These are phyloP conservation scores for Pythium monospermum DNA, from an alignment of 352 stramenopile species.

Conservation along the genomic window DNA sequence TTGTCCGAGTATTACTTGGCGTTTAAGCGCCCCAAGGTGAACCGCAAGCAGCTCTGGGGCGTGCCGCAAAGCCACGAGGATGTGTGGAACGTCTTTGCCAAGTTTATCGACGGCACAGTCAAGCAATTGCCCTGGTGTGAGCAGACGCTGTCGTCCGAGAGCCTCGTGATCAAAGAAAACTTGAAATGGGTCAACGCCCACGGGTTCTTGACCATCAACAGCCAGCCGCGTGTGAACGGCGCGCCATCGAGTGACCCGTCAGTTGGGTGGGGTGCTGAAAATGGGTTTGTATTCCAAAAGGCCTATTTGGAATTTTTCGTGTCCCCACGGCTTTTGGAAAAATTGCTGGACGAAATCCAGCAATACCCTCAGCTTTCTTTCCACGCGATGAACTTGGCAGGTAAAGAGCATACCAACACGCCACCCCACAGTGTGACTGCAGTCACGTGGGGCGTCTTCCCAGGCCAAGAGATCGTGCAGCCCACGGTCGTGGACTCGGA, in stretches of 20 bases:
- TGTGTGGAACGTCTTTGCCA: conserved; percentile 94
- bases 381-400: conserved; percentile 65
- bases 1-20: conserved; percentile 93
- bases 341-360: conserved; percentile 47
- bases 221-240: conserved; percentile 88
- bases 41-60: conserved; percentile 76
- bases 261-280: conserved; percentile 94
- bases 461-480: conserved; percentile 90
- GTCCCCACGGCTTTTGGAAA: conserved; percentile 70
- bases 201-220: conserved; percentile 97
- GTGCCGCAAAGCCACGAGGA: conserved; percentile 80
- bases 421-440: conserved; percentile 88
- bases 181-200: conserved; percentile 82
- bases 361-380: conserved; percentile 77
- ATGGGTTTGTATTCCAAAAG: conserved; percentile 98
- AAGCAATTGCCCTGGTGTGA: conserved; percentile 97
- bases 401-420: conserved; percentile 71
- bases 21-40: conserved; percentile 76
- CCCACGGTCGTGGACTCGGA: conserved; percentile 97
- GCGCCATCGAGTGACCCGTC: conserved; percentile 80
- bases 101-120: conserved; percentile 69
- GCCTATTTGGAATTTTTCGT: conserved; percentile 98
- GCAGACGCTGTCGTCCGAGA: conserved; percentile 92
- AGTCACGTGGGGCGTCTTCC: conserved; percentile 98
- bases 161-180: conserved; percentile 74